Conservation (phyloP, 163 green algal genomes). For the Trebouxia gelatinosa region DNA sequence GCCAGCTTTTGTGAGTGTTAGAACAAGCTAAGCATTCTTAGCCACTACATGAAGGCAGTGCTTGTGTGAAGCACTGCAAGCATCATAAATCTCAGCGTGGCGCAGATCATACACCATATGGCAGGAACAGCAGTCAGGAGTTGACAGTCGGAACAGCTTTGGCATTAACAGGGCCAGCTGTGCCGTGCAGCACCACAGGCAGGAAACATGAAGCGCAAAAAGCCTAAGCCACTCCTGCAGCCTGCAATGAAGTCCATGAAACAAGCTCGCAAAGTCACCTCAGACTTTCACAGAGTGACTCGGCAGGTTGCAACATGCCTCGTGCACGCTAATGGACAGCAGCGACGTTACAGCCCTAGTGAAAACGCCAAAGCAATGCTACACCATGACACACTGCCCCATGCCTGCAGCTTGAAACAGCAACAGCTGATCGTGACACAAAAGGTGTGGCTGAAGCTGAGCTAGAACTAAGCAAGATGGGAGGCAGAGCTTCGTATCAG, state of each 20-base stretch:
- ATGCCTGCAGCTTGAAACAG: not conserved
- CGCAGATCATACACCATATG: too few relatives aligned
- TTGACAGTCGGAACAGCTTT: too few relatives aligned
- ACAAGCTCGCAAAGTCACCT: constrained; percentile 15
- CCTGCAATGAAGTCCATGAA: constrained; percentile 18
- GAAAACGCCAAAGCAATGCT: not conserved
- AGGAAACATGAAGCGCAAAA: constrained; percentile 30
- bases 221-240: constrained; percentile 2
- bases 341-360: not conserved
- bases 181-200: too few relatives aligned
- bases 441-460: not conserved
- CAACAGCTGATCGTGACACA: not conserved
- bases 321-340: not conserved
- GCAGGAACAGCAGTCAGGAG: too few relatives aligned
- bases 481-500: constrained; percentile 28
- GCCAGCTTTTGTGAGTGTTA: too few relatives aligned
- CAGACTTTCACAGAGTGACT: constrained; percentile 19
- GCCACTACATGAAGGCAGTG: too few relatives aligned
- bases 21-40: too few relatives aligned
- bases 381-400: not conserved
- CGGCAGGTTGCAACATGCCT: not conserved
- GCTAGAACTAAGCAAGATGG: not conserved
- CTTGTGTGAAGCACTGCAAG: too few relatives aligned
- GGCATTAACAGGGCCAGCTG: too few relatives aligned
- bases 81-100: too few relatives aligned